Base-by-base conservation (phyloP, 75 land plant genomes). In the Pinus tabuliformis region DNA sequence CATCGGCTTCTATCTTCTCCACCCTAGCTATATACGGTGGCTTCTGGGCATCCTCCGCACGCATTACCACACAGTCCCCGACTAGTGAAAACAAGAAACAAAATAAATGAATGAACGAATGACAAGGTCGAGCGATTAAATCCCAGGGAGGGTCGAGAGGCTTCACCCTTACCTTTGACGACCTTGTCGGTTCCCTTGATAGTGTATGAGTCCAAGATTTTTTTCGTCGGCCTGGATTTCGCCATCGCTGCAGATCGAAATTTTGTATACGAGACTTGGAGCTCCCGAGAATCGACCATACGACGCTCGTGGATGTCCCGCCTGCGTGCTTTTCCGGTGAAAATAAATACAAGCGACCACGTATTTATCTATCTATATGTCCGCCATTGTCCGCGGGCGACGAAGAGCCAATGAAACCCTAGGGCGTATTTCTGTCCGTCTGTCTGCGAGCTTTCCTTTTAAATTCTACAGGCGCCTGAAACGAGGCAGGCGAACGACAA, bases 161-260 rank as follows among this genome's bases (percentile, higher is more conserved):
- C n/a, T 22, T 24, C 12, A 49, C 3, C 0, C 52, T 56, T 76
- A 84, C 87, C 86, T 86, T 86, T 86, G 39, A 86, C 85, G 14
- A 79, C 52, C 70, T 76, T 84, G 72, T 80, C 70, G 17, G 87
- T 86, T 3, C 86, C 87, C 73, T 83, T 83, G 73, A 86, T 75
- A 33, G 86, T 59, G 79, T 84, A 86, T 39, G 87, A 84, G 59
- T 86, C 87, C 82, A 86, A 21, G 9, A 73, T 75, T 75, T 86
- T 83, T 78, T 83, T 83, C 68, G 33, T 84, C 56, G 63, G 45
- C 68, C 83, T 86, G 28, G 83, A 57, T 39, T 80, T 80, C 77
- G 64, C 82, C 83, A 82, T 82, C 14, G 24, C 56, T 24, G 81
- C 65, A 22, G 65, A 80, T 75, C 80, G 63, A 45, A 75, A 28